Conservation (phyloP, 192 early-diverging fungal species). For the Podila epicladia region DNA sequence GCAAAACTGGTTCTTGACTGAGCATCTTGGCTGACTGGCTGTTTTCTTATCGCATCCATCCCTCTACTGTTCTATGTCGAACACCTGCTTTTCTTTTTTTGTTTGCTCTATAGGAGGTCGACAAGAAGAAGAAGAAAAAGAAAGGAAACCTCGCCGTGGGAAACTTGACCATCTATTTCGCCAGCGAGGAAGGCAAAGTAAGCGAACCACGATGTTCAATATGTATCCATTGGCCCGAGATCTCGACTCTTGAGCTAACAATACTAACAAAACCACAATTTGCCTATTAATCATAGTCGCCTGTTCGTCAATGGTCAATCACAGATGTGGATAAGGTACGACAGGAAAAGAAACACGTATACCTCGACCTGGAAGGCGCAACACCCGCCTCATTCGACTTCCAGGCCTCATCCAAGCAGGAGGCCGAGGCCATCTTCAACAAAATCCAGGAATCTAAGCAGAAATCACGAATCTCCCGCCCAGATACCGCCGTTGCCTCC, state of each 20-base stretch:
- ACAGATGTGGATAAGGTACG: constrained; percentile 67
- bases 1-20: constrained; percentile 5
- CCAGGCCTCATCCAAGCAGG: constrained; percentile 66
- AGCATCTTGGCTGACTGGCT: neutral
- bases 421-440: constrained; percentile 73
- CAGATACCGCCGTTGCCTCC: constrained; percentile 14
- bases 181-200: constrained; percentile 68
- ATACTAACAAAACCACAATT: neutral
- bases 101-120: constrained; percentile 56
- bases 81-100: neutral
- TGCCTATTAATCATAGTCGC: constrained; percentile 32
- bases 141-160: constrained; percentile 74
- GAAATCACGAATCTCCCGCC: constrained; percentile 60
- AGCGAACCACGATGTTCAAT: neutral
- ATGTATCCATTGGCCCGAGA: too few species aligned
- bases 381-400: constrained; percentile 69
- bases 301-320: constrained; percentile 68
- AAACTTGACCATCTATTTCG: constrained; percentile 69
- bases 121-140: constrained; percentile 80
- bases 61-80: constrained; percentile 1
- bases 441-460: constrained; percentile 65
- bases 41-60: neutral
- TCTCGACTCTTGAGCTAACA: too few species aligned
- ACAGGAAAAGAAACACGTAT: constrained; percentile 71
- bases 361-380: constrained; percentile 68